Evolutionary conservation across 768 basidiomycete species (phyloP).

Genomic region (Lentinula boryana): DNA sequence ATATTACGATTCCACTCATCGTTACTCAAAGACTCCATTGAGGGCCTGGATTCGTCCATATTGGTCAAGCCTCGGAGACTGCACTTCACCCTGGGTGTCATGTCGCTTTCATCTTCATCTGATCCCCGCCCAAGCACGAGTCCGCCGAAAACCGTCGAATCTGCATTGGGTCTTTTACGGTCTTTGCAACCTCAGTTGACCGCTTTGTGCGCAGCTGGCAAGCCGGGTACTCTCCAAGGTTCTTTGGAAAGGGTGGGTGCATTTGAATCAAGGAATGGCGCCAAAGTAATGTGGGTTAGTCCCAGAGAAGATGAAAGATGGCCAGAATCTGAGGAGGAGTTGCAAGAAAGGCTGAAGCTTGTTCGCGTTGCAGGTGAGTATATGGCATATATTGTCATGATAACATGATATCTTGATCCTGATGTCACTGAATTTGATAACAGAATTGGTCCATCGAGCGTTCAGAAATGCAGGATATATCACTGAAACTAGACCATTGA

Average conservation of each 20-base stretch:
- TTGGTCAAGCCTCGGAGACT: constrained; percentile 52
- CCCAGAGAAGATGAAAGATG: neutral
- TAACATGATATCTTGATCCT: neutral
- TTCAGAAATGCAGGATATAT: constrained; percentile 39
- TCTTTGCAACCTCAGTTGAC: constrained; percentile 1
- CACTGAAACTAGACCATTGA: constrained; percentile 42
- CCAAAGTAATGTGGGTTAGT: constrained; percentile 5
- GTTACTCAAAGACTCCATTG: constrained; percentile 35
- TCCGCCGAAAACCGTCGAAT: neutral
- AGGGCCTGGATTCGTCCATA: constrained; percentile 57
- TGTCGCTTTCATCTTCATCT: constrained; percentile 36
- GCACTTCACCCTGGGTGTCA: constrained; percentile 72
- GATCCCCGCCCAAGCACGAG: neutral
- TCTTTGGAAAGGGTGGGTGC: constrained; percentile 2
- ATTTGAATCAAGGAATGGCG: constrained; percentile 3
- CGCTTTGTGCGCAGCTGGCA: neutral
- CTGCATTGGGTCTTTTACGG: constrained; percentile 1
- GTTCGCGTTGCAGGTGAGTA: neutral
- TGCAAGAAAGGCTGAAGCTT: neutral
- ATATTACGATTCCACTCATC: constrained; percentile 33
- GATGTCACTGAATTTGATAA: neutral
- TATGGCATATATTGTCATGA: neutral
- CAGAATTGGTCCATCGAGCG: constrained; percentile 35
- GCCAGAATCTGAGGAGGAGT: constrained; percentile 3
- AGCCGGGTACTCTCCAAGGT: neutral